These are phyloP conservation scores for Xylogone sp. DNA, from an alignment of 2,329 filamentous ascomycete species.

Conservation along the genomic window DNA sequence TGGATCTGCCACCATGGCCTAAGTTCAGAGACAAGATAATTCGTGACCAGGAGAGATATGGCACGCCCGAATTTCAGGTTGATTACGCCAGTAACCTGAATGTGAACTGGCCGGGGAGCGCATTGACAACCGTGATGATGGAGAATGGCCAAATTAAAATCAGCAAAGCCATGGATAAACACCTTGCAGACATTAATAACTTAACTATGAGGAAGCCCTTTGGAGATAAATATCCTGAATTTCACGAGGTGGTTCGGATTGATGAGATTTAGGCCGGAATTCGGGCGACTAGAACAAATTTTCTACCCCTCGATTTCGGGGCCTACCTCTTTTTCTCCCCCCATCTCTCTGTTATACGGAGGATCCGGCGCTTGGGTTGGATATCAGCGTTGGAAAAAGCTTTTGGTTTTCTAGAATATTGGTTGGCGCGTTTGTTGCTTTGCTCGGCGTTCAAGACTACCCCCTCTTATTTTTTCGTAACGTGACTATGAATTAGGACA, in stretches of 20 bases:
- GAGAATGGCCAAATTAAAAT: conserved; percentile 21
- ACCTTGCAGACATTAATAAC: conserved; percentile 19
- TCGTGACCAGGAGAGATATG: conserved; percentile 22
- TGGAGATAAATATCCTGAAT: conserved; percentile 26
- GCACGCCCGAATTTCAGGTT: conserved; percentile 23
- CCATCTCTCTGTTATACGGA: too few species aligned
- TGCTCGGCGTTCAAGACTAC: too few species aligned
- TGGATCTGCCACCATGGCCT: conserved; percentile 26
- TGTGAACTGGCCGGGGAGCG: conserved; percentile 23
- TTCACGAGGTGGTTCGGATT: conserved; percentile 23
- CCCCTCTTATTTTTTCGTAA: too few species aligned
- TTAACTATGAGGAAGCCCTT: conserved; percentile 27
- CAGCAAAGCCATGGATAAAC: conserved; percentile 17
- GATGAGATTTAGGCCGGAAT: conserved; percentile 16
- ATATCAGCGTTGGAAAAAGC: too few species aligned
- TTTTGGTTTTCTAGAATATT: too few species aligned
- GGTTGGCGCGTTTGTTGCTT: too few species aligned
- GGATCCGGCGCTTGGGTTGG: too few species aligned
- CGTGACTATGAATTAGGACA: too few species aligned
- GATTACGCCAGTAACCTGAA: conserved; percentile 21
- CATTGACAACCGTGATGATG: conserved; percentile 21
- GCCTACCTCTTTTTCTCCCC: too few species aligned
- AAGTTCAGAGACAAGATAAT: conserved; percentile 24
- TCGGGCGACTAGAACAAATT: too few species aligned
- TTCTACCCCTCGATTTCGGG: too few species aligned